Evolutionary conservation across 2,329 filamentous ascomycete species (phyloP).

Genomic region (Colletotrichum sp.): DNA sequence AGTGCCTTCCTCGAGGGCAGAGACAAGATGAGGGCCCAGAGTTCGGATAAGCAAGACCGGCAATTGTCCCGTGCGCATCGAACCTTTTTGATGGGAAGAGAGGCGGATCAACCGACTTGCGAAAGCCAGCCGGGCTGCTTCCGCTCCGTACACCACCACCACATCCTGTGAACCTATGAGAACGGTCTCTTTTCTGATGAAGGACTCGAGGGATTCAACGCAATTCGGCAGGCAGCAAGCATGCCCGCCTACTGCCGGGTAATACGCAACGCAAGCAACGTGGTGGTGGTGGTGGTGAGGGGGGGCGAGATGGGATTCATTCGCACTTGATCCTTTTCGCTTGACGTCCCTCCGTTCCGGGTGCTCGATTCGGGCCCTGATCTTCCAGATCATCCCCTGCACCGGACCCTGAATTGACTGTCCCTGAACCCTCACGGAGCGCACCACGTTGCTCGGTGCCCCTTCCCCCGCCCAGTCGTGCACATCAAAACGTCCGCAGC

Average conservation of each 20-base stretch:
- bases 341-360: not conserved
- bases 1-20: not conserved
- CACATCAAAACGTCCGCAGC: not conserved
- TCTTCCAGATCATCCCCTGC: slow-evolving; percentile 8
- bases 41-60: slow-evolving; percentile 18
- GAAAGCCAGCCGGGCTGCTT: not conserved
- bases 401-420: slow-evolving; percentile 7
- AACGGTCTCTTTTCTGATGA: not conserved
- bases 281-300: not conserved
- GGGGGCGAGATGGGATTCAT: not conserved
- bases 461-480: not conserved
- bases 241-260: not conserved
- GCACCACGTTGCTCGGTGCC: not conserved
- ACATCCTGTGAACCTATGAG: not conserved
- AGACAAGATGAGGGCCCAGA: slow-evolving; percentile 1
- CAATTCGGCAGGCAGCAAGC: not conserved
- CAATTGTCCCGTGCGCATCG: slow-evolving; percentile 3
- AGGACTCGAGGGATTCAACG: not conserved
- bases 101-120: not conserved
- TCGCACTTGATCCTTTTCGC: not conserved
- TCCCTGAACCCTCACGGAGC: not conserved
- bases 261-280: not conserved
- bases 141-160: not conserved
- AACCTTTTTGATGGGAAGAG: not conserved
- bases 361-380: slow-evolving; percentile 5